Percentiles rank a stretch among this genome's conserved stretches.
Evolutionary conservation across 2,329 filamentous ascomycete genomes (phyloP).

Genomic region (Paraphoma chrysanthemicola): DNA sequence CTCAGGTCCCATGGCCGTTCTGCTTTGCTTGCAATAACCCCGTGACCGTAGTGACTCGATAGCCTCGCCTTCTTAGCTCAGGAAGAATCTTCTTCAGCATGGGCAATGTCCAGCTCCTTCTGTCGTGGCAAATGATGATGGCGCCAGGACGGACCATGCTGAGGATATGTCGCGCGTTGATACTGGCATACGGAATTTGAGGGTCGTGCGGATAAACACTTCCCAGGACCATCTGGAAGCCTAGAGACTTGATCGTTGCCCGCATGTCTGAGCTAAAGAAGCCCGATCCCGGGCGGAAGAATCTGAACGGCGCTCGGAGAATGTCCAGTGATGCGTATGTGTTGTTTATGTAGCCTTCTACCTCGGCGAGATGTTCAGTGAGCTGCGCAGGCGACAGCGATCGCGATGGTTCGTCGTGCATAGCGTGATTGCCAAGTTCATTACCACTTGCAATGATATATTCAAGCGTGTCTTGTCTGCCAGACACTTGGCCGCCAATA

Average conservation of each 20-base stretch:
- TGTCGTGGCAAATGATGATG: constrained; percentile 86
- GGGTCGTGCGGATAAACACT: constrained; percentile 90
- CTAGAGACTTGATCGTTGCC: constrained; percentile 62
- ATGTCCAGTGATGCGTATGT: constrained; percentile 58
- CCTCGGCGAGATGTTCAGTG: constrained; percentile 66
- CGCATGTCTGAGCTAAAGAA: constrained; percentile 80
- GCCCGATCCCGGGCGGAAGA: constrained; percentile 84
- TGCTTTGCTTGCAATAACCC: constrained; percentile 21
- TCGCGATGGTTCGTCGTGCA: constrained; percentile 81
- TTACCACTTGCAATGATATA: constrained; percentile 61
- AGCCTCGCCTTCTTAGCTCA: constrained; percentile 73
- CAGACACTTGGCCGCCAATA: constrained; percentile 77
- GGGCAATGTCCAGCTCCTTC: constrained; percentile 80
- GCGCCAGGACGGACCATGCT: constrained; percentile 79
- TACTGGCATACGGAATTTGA: constrained; percentile 72
- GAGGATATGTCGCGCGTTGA: constrained; percentile 81
- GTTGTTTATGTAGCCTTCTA: constrained; percentile 66
- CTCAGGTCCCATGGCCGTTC: background rate
- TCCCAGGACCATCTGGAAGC: constrained; percentile 78
- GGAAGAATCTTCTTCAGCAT: constrained; percentile 79
- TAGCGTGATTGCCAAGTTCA: constrained; percentile 83
- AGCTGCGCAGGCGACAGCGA: constrained; percentile 67
- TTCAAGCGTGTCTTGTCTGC: constrained; percentile 57
- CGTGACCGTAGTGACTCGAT: constrained; percentile 70
- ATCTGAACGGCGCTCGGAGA: constrained; percentile 61